Evolutionary conservation across 2,329 filamentous ascomycete species (phyloP).

Genomic region (Neofusicoccum ribis): DNA sequence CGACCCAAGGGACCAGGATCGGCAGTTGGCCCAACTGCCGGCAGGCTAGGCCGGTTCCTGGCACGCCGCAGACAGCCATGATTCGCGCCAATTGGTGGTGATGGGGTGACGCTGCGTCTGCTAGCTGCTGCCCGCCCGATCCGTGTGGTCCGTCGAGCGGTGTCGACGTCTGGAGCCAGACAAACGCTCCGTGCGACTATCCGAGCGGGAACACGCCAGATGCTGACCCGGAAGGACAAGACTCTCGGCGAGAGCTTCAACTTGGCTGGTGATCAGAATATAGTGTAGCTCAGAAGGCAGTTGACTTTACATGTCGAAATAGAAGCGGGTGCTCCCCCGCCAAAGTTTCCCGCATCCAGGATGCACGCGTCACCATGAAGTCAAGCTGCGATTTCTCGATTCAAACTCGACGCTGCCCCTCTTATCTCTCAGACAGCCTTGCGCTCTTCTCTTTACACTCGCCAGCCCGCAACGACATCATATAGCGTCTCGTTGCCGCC

Average conservation of each 20-base stretch:
- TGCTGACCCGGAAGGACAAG: too few species aligned
- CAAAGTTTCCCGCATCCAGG: background rate
- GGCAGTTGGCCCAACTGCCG: constrained; percentile 3
- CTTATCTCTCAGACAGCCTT: too few species aligned
- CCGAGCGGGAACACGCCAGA: too few species aligned
- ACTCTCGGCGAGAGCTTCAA: too few species aligned
- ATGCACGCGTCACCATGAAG: background rate
- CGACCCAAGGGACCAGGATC: background rate
- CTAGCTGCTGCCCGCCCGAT: background rate
- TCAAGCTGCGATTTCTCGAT: background rate
- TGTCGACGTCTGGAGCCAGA: too few species aligned
- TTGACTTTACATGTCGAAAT: too few species aligned
- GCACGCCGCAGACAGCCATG: background rate
- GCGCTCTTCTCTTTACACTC: background rate
- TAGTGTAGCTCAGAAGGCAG: too few species aligned
- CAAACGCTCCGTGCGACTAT: too few species aligned
- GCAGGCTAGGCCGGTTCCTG: constrained; percentile 8
- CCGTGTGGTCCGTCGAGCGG: background rate
- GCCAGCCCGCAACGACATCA: constrained; percentile 47
- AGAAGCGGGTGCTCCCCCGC: too few species aligned
- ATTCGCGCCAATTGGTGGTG: background rate
- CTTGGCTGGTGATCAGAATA: too few species aligned
- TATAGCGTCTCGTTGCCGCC: constrained; percentile 51
- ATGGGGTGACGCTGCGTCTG: background rate
- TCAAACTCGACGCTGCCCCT: too few species aligned